phyloP scores from a whole-genome alignment of 2,329 filamentous ascomycete species.

The Rhinocladiella mackenziei region DNA sequence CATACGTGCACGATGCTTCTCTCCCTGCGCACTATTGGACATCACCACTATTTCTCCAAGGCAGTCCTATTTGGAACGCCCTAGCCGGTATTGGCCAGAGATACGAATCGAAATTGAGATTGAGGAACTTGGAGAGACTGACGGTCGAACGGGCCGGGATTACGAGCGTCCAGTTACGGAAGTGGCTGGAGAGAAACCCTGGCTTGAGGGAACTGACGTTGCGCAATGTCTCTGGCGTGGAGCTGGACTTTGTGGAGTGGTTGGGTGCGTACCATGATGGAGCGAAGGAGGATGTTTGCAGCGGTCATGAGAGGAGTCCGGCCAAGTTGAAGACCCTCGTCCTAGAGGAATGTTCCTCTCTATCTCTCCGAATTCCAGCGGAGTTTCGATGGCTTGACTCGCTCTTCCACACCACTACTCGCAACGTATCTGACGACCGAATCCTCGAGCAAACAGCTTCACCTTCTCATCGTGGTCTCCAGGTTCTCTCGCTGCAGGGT shows the following conservation, averaged over 20 bases:
- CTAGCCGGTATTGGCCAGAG: conserved; percentile 33
- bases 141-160: conserved; percentile 36
- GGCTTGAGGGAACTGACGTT: conserved; percentile 32
- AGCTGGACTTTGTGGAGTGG: conserved; percentile 37
- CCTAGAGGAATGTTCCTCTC: conserved; percentile 13
- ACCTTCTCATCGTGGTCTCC: conserved; percentile 2
- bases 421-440: no score
- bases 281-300: not conserved
- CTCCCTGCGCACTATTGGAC: conserved; percentile 34
- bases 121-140: conserved; percentile 32
- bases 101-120: conserved; percentile 22
- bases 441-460: not conserved
- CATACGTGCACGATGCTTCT: conserved; percentile 34
- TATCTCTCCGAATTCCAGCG: conserved; percentile 3
- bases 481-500: conserved; percentile 8
- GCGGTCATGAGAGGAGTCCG: not conserved
- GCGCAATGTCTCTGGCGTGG: conserved; percentile 34
- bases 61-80: conserved; percentile 34
- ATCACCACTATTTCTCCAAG: conserved; percentile 18
- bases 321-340: conserved; percentile 9
- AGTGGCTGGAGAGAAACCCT: conserved; percentile 34
- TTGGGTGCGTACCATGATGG: conserved; percentile 30
- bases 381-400: conserved; percentile 18
- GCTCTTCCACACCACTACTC: conserved; percentile 6
- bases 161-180: conserved; percentile 35